These are phyloP conservation scores for Tolypocladium nubicola DNA, from an alignment of 2,329 filamentous ascomycete species.

Conservation along the genomic window DNA sequence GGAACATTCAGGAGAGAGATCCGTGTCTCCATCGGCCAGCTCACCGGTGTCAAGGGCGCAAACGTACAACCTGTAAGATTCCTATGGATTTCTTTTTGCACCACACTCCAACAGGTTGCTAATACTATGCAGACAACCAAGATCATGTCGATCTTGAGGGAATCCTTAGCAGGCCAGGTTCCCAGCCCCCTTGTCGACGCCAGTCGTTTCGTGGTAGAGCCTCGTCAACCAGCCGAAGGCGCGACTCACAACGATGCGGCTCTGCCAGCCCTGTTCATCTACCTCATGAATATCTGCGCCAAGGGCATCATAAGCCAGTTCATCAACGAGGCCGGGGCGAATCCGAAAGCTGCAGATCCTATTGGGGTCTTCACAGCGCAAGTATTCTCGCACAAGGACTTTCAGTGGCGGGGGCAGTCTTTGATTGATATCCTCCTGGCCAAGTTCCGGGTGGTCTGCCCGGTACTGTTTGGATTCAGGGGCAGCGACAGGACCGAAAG, in stretches of 20 bases:
- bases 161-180: slow-evolving; percentile 39
- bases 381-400: slow-evolving; percentile 60
- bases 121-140: slow-evolving; percentile 20
- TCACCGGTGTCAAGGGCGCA: slow-evolving; percentile 52
- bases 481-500: slow-evolving; percentile 63
- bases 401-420: slow-evolving; percentile 55
- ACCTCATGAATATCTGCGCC: slow-evolving; percentile 64
- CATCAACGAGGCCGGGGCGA: slow-evolving; percentile 53
- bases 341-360: slow-evolving; percentile 59
- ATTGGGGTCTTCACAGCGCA: slow-evolving; percentile 68
- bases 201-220: slow-evolving; percentile 38
- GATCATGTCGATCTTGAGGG: slow-evolving; percentile 33
- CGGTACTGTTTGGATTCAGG: slow-evolving; percentile 74
- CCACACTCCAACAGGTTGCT: slow-evolving; percentile 2
- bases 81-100: background rate
- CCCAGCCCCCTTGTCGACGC: slow-evolving; percentile 44
- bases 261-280: slow-evolving; percentile 58
- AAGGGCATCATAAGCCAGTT: slow-evolving; percentile 65
- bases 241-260: slow-evolving; percentile 39
- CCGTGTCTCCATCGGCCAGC: slow-evolving; percentile 61
- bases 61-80: slow-evolving; percentile 36
- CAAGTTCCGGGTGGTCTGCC: slow-evolving; percentile 72
- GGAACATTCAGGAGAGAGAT: slow-evolving; percentile 65
- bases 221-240: slow-evolving; percentile 35
- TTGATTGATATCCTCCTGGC: slow-evolving; percentile 77